A percentile compares a stretch with the other conserved stretches of the same genome.
These are phyloP conservation scores for Erodium maritimum DNA, from an alignment of 345 rosid genomes.

Conservation along the genomic window DNA sequence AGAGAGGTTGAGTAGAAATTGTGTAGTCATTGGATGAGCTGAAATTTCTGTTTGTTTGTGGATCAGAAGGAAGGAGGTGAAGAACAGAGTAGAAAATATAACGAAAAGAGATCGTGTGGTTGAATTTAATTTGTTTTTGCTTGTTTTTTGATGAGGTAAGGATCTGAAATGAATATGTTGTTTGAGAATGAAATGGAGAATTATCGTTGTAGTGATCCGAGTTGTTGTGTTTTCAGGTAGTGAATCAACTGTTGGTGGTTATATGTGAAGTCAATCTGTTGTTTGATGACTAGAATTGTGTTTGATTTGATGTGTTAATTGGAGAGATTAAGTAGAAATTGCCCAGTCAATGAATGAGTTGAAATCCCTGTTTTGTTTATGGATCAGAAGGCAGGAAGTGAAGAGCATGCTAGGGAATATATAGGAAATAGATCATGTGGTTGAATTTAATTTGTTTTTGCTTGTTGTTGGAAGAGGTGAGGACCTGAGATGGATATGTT, in stretches of 20 bases:
- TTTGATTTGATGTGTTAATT: not conserved
- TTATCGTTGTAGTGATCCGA: not conserved
- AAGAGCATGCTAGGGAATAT: not conserved
- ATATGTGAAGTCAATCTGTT: not conserved
- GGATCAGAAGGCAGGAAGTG: conserved; percentile 1
- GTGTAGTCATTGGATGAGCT: no score
- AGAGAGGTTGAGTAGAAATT: not conserved
- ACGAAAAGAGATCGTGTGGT: no score
- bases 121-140: no score
- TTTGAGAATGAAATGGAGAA: not conserved
- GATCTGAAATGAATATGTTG: not conserved
- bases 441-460: not conserved
- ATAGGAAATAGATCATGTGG: not conserved
- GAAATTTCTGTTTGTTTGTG: no score
- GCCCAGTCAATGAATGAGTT: no score
- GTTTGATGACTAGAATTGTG: not conserved
- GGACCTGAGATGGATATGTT: not conserved
- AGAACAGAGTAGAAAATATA: no score
- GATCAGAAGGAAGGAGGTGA: no score
- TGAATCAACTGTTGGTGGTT: not conserved
- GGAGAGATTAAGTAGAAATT: not conserved
- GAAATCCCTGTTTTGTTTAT: no score
- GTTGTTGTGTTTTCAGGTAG: no score
- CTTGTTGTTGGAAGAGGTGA: not conserved
- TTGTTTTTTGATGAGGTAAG: no score